Evolutionary conservation across 2,329 filamentous ascomycete species (phyloP), one percentile per base, ranked within the genome.

Genomic region (Fusarium albidum): DNA sequence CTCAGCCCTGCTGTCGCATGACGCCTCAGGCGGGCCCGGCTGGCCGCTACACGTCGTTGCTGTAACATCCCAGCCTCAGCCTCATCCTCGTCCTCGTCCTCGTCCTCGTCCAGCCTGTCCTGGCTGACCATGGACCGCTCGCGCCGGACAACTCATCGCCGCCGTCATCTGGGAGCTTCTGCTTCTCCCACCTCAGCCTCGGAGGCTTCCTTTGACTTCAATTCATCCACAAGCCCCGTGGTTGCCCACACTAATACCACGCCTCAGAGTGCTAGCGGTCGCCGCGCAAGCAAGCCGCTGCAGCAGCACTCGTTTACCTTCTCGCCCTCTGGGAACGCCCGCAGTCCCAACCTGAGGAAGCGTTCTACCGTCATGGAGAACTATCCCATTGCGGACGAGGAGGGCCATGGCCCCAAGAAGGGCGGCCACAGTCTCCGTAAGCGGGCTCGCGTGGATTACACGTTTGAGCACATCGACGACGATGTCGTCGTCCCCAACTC

Each of bases 401-500:
- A 82, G 17, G 72, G 75, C 31, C 73, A 78, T 58, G 78, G 76
- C 52, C 83, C 78, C 45, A 78, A 74, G 47, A 86, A 85, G 68
- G 82, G 83, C 45, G 82, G 83, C 41, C 83, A 85, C 70, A 83
- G 82, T 28, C 76, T 86, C 26, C 77, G 83, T 59, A 83, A 81
- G 68, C 77, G 82, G 46, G 74, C 79, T 44, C 81, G 81, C 52
- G 76, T 85, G 57, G 82, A 85, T 69, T 85, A 85, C 73, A 81
- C 79, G 28, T 75, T 78, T 64, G 78, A 80, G 63, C 80, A 82
- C 59, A 76, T 79, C 56, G 77, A 79, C 48, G 79, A 83, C 54
- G 81, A 84, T 35, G 69, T 69, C 34, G 48, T 68, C 39, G 69
- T 71, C 32, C 71, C 70, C 60, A 72, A 66, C 68, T 71, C 69